A percentile compares a stretch with the other conserved stretches of the same genome.
Evolutionary conservation across 495 filamentous ascomycete species (phyloP).

Genomic region (Penicillium bialowiezense): DNA sequence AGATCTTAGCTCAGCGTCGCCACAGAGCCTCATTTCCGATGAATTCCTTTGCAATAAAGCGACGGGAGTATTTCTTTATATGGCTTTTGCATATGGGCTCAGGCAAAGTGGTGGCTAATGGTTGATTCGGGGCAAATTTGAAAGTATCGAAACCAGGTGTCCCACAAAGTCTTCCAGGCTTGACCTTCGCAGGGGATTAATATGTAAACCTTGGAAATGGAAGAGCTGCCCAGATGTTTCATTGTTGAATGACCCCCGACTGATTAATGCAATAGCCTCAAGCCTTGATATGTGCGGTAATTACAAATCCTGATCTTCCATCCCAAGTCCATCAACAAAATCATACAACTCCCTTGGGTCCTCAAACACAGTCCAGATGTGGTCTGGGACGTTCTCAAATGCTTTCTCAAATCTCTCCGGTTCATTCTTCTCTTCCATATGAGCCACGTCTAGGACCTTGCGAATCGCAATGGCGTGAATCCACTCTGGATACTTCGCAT

Average conservation of each 20-base stretch:
- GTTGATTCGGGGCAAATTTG: neutral
- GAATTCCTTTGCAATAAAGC: neutral
- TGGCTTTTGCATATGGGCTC: neutral
- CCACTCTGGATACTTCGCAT: conserved; percentile 63
- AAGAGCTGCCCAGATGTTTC: too few relatives aligned
- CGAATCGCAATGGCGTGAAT: conserved; percentile 78
- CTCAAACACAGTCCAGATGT: conserved; percentile 77
- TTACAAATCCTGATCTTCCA: conserved; percentile 21
- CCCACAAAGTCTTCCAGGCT: too few relatives aligned
- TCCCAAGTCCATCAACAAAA: conserved; percentile 43
- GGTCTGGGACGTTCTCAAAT: conserved; percentile 68
- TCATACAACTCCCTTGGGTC: conserved; percentile 62
- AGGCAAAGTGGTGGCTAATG: neutral
- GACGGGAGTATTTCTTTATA: neutral
- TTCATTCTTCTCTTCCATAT: conserved; percentile 71
- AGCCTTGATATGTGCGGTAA: neutral
- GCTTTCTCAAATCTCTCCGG: conserved; percentile 75
- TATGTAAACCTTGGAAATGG: too few relatives aligned
- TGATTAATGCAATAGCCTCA: too few relatives aligned
- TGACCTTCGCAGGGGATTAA: too few relatives aligned
- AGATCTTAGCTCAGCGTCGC: conserved; percentile 10
- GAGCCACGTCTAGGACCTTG: conserved; percentile 73
- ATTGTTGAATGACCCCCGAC: too few relatives aligned
- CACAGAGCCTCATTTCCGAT: conserved; percentile 1
- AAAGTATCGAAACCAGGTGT: too few relatives aligned